Evolutionary conservation across 2,329 filamentous ascomycete genomes (phyloP).

Genomic region (Hymenoscyphus infarciens): DNA sequence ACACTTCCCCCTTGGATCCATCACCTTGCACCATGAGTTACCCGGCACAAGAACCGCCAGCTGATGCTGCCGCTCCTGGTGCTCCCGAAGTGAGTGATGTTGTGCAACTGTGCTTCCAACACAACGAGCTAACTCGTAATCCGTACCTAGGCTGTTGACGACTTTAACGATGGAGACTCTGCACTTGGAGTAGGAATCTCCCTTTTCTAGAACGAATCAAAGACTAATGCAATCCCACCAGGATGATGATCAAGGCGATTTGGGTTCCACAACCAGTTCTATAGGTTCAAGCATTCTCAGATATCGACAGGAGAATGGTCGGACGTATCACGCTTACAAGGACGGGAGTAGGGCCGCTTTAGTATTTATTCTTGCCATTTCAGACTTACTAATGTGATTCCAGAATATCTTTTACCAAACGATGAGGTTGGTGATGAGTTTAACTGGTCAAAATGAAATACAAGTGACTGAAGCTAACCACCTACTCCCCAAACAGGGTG

Average conservation of each 20-base stretch:
- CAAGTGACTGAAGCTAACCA: slow-evolving; percentile 1
- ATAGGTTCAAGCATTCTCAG: slow-evolving; percentile 37
- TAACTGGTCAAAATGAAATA: neutral
- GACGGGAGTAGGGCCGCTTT: slow-evolving; percentile 29
- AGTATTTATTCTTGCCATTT: neutral
- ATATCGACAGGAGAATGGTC: slow-evolving; percentile 36
- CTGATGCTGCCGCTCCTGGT: neutral
- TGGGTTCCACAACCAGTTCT: slow-evolving; percentile 17
- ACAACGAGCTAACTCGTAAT: neutral
- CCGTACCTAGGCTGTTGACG: neutral
- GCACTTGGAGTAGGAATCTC: neutral
- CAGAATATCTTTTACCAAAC: slow-evolving; percentile 29
- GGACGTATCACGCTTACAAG: slow-evolving; percentile 28
- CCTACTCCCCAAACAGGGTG: slow-evolving; percentile 24
- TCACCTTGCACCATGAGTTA: no score
- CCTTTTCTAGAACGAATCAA: neutral
- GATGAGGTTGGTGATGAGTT: slow-evolving; percentile 18
- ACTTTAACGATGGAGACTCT: neutral
- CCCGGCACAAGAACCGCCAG: neutral
- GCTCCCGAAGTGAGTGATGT: neutral
- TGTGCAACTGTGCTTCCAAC: neutral
- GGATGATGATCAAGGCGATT: neutral
- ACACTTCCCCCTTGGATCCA: no score
- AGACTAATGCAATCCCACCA: neutral
- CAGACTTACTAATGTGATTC: neutral